Percentiles rank a stretch among this genome's conserved stretches.
Evolutionary conservation across 257 asterid species (phyloP).

Genomic region (Jasminum sambac): DNA sequence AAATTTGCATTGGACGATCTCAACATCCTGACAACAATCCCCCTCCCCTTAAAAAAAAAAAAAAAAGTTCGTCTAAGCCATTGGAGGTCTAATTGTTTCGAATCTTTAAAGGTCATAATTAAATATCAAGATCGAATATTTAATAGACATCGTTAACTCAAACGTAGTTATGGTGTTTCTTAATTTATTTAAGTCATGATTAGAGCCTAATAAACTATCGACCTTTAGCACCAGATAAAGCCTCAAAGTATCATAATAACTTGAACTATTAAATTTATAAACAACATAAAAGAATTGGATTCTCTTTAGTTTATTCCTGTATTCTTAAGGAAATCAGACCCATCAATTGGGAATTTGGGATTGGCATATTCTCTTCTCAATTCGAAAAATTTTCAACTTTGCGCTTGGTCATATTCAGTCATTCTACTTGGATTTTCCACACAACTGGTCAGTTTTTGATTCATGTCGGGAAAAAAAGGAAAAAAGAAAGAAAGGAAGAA

Average conservation of each 20-base stretch:
- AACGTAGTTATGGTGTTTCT: background rate
- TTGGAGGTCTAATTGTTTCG: no score
- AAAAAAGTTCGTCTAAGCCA: no score
- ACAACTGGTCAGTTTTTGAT: background rate
- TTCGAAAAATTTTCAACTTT: background rate
- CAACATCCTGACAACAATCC: no score
- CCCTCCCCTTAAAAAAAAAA: no score
- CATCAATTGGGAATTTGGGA: background rate
- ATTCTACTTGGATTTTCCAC: background rate
- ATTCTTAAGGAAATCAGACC: constrained; percentile 2
- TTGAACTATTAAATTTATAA: background rate
- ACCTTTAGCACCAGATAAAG: background rate
- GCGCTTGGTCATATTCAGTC: background rate
- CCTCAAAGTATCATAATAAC: background rate
- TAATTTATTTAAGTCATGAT: background rate
- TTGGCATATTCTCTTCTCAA: constrained; percentile 11
- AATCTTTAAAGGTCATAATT: no score
- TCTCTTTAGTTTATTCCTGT: background rate
- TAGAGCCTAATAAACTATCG: constrained; percentile 6
- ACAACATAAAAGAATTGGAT: background rate
- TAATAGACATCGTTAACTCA: constrained; percentile 2
- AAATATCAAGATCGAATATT: no score
- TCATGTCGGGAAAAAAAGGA: background rate
- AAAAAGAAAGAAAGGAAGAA: background rate
- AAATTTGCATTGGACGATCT: no score